These are phyloP conservation scores for Artemisia argyi DNA, from an alignment of 129 eudicot genomes.

Conservation along the genomic window DNA sequence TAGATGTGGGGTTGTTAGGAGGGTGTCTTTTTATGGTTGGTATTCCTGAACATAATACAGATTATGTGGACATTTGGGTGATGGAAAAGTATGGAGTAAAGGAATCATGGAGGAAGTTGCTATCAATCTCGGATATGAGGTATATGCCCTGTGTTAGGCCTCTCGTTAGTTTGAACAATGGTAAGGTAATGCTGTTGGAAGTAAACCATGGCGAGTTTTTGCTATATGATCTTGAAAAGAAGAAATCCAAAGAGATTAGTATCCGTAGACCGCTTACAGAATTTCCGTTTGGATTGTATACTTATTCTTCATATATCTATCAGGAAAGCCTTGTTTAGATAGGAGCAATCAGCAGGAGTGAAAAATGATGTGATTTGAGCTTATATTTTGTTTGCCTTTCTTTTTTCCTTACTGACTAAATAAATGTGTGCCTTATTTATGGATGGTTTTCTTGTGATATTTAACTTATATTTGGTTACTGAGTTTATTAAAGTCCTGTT, in stretches of 20 bases:
- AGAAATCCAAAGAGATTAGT: not conserved
- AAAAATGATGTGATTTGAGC: constrained; percentile 11
- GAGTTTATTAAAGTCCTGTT: constrained; percentile 3
- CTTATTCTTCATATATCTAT: constrained; percentile 8
- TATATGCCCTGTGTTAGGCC: constrained; percentile 6
- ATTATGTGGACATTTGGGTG: constrained; percentile 33
- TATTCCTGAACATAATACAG: not conserved
- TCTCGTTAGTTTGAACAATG: constrained; percentile 2
- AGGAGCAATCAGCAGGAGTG: constrained; percentile 1
- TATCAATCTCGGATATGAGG: not conserved
- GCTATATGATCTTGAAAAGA: constrained; percentile 16
- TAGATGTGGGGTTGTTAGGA: constrained; percentile 24
- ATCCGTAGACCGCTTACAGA: not conserved
- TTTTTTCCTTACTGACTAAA: not conserved
- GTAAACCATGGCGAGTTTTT: constrained; percentile 1
- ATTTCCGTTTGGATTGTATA: no score
- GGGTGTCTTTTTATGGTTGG: constrained; percentile 36
- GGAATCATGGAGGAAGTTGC: constrained; percentile 43
- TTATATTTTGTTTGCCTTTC: not conserved
- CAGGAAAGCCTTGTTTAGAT: constrained; percentile 26
- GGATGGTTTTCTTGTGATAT: constrained; percentile 10
- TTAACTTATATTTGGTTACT: constrained; percentile 6
- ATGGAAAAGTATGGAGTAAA: constrained; percentile 28
- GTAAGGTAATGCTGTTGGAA: constrained; percentile 23
- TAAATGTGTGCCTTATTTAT: not conserved